These are phyloP conservation scores for Nothophoma quercina DNA, from an alignment of 2,329 filamentous ascomycete species.

Conservation along the genomic window DNA sequence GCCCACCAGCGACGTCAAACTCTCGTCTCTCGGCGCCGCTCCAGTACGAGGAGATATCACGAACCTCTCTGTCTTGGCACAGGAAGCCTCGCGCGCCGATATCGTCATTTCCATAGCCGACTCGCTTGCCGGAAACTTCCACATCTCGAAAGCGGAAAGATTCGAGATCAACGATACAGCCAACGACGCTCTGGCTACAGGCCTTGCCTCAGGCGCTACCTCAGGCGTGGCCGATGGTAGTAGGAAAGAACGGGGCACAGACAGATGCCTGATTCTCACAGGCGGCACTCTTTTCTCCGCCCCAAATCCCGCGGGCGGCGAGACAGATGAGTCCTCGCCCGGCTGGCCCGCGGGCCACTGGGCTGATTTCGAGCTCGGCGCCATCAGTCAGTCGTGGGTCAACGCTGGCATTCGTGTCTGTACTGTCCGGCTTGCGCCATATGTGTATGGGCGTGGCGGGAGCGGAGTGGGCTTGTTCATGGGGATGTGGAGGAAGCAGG, in stretches of 20 bases:
- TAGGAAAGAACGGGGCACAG: not conserved
- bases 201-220: too few relatives aligned
- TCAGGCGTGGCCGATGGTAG: too few relatives aligned
- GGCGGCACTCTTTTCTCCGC: slow-evolving; percentile 41
- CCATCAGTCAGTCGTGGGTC: not conserved
- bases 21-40: slow-evolving; percentile 49
- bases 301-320: slow-evolving; percentile 37
- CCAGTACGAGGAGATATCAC: slow-evolving; percentile 51
- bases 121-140: slow-evolving; percentile 7
- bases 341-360: slow-evolving; percentile 36
- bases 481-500: slow-evolving; percentile 43
- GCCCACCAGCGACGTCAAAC: slow-evolving; percentile 45
- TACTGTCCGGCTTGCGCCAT: slow-evolving; percentile 53
- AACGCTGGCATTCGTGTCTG: slow-evolving; percentile 27
- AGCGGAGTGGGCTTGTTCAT: slow-evolving; percentile 43
- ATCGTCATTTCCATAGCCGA: slow-evolving; percentile 55
- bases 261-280: slow-evolving; percentile 50
- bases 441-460: slow-evolving; percentile 55
- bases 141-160: slow-evolving; percentile 15
- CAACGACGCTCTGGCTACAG: slow-evolving; percentile 50
- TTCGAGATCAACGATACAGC: slow-evolving; percentile 47
- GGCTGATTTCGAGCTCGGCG: slow-evolving; percentile 25
- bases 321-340: slow-evolving; percentile 38
- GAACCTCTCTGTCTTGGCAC: slow-evolving; percentile 46
- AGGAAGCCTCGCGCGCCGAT: slow-evolving; percentile 50